Evolutionary conservation across 352 stramenopile genomes (phyloP), one percentile per base, ranked within the genome.

Genomic region (Globisporangium viniferum): DNA sequence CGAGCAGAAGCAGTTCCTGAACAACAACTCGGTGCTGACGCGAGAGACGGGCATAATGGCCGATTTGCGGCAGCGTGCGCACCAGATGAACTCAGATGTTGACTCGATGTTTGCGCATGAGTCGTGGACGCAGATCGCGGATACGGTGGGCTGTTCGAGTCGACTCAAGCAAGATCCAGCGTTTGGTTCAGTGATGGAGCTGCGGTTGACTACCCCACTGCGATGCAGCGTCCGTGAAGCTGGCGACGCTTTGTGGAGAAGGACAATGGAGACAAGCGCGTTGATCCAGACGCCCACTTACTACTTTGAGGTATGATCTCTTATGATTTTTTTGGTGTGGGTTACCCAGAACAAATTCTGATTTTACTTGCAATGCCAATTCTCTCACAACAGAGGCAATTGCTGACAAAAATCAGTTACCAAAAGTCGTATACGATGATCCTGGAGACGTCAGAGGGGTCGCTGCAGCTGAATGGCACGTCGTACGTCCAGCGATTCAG

Each of bases 241-340:
- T 8, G 59, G 24, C 1, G 18, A 44, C 24, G 15, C 41, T 9
- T 2, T 65, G 3, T 65, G 59, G 59, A 29, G 44, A 2, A 31
- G 15, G 8, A 10, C 24, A 9, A 54, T 65, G 18, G 18, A 49
- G 41, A 53, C 35, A 33, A 72, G 24, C 44, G 57, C 22, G 62
- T 41, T 55, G 73, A 82, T 41, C 57, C 66, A 49, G 71, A 75
- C 39, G 33, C 63, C 22, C 56, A 36, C 44, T 3, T 58, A 33
- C 5, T 65, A 15, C 44, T n/a, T 65, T 5, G 18, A 65, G 59
- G 59, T 64, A 29, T 2, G 36, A 6, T 31, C 29, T 31, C 29
- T 31, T 4, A 31, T 31, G 29, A 15, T 10, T 5, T 48, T 31
- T 31, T 31, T 31, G 29, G 29, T 31, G 29, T 31, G 29, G 29